Conservation (phyloP, 2,329 filamentous ascomycete genomes). For the Microcyclospora tardicrescens region DNA sequence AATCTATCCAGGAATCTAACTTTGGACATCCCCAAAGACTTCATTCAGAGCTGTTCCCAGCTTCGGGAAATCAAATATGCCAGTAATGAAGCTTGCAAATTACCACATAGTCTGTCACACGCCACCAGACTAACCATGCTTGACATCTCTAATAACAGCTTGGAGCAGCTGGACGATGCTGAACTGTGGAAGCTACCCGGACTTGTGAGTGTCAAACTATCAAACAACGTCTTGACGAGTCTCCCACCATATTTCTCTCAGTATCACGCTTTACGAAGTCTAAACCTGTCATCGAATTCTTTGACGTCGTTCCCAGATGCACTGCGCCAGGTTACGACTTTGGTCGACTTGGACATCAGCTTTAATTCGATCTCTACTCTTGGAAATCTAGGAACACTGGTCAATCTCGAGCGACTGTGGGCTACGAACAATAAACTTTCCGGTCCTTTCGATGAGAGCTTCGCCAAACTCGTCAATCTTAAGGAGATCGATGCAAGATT, state of each 20-base stretch:
- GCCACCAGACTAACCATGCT: conserved; percentile 74
- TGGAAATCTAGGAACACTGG: conserved; percentile 67
- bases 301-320: conserved; percentile 75
- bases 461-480: conserved; percentile 61
- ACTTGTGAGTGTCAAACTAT: conserved; percentile 77
- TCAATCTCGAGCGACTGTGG: conserved; percentile 73
- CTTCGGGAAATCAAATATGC: conserved; percentile 91
- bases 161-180: conserved; percentile 77
- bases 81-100: conserved; percentile 77
- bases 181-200: conserved; percentile 63
- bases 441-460: conserved; percentile 55
- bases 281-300: conserved; percentile 91
- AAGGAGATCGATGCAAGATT: conserved; percentile 91
- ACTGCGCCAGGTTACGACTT: conserved; percentile 63
- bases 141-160: conserved; percentile 85
- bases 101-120: conserved; percentile 72
- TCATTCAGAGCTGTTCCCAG: conserved; percentile 84
- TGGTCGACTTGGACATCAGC: conserved; percentile 90
- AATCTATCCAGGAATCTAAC: conserved; percentile 89
- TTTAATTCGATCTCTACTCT: conserved; percentile 81
- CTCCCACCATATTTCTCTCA: conserved; percentile 72
- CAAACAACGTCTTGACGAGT: conserved; percentile 76
- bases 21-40: conserved; percentile 86
- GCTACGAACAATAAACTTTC: conserved; percentile 88
- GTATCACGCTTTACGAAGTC: conserved; percentile 64